Evolutionary conservation across 2,329 filamentous ascomycete genomes (phyloP), one percentile per base, ranked within the genome.

Genomic region (Coleophoma cylindrospora): DNA sequence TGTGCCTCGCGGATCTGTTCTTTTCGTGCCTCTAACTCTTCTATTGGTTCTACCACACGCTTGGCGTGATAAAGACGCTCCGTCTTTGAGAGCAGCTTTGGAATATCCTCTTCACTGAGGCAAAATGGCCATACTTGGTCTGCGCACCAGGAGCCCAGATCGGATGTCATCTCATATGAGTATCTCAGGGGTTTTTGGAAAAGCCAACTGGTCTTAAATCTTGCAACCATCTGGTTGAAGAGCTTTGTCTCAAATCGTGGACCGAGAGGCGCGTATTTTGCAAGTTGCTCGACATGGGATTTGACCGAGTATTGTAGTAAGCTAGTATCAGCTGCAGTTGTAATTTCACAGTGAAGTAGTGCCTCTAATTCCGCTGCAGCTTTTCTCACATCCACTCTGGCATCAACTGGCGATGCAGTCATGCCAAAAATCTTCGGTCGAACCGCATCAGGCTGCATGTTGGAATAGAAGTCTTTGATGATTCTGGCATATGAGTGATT

Each of bases 321-420:
- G 17, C 72, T 72, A 4, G 80, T 69, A 74, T 87, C 78, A 4
- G 74, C 74, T 2, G 83, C 83, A 0, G 94, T 97, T 6, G 87
- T 87, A 61, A 99, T 96, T 60, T 85, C 83, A 64, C 86, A 87
- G 62, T 94, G 80, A 1, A 99, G 74, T 36, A 95, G 73, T 1
- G 69, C 75, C 64, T 97, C 92, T 0, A 99, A 77, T 48, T 88
- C 82, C 52, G 72, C 71, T 0, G 89, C 87, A 36, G 88, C 89
- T 52, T 81, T 74, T 14, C 75, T 73, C 27, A 95, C 77, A 56
- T 96, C 84, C 0, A 80, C 79, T 61, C 89, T 87, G 0, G 89
- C 83, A 69, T 97, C 91, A 3, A 96, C 86, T 0, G 94, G 94
- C 0, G 94, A 97, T 8, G 94, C 94, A 1, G 94, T 99, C 92